Conservation (phyloP, 1,284 basidiomycete genomes). For the Schizophyllum amplum region DNA sequence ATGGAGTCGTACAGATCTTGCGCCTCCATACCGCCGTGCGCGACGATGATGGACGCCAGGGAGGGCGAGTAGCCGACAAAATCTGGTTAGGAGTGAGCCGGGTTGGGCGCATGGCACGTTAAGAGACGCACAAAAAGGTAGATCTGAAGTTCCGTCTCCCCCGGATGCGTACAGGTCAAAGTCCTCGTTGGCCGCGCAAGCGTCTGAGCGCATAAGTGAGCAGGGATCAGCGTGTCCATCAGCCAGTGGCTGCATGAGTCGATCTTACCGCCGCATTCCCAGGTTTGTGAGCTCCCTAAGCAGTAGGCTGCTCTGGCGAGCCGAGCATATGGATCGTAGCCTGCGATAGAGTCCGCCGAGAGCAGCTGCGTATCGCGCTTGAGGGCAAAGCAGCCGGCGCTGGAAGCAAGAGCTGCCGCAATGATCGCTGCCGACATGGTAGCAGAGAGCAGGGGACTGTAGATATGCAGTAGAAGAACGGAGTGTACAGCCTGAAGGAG, state of each 20-base stretch:
- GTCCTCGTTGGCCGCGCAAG: not conserved
- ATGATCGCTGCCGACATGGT: no score
- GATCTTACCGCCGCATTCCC: not conserved
- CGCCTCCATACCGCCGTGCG: not conserved
- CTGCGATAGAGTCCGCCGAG: not conserved
- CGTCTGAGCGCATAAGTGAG: not conserved
- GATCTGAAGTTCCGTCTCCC: not conserved
- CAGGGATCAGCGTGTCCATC: not conserved
- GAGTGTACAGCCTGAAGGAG: no score
- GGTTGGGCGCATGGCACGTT: not conserved
- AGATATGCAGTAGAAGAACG: no score
- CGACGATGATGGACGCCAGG: not conserved
- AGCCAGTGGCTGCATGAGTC: not conserved
- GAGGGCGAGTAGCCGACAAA: not conserved
- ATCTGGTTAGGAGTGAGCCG: not conserved
- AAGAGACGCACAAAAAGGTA: not conserved
- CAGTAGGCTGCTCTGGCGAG: not conserved
- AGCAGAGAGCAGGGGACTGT: no score
- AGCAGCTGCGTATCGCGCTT: not conserved
- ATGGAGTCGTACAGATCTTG: constrained; percentile 3
- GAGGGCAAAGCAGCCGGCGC: no score
- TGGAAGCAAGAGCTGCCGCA: no score
- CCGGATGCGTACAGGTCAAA: not conserved
- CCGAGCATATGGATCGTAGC: not conserved
- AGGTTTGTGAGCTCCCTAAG: not conserved